Base-by-base conservation (phyloP, 345 rosid species). In the Brassica rapa region DNA sequence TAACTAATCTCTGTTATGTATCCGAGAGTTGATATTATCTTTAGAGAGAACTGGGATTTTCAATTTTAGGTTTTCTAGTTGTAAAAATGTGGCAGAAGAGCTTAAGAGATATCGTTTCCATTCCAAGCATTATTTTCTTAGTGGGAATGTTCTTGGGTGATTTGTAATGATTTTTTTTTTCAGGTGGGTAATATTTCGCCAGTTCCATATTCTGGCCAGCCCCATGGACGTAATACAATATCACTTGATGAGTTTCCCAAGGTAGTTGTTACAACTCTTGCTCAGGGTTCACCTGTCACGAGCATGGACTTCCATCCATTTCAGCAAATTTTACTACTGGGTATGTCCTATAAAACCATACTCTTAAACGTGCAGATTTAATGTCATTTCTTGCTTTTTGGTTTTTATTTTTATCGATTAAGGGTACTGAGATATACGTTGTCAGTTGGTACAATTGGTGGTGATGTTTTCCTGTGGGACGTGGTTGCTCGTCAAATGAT, bases 291-390 rank as follows among this genome's bases (percentile, higher is more conserved):
- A 71, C 81, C 87, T 69, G 91, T 86, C 66, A 89, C 76, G 87
- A 93, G 97, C 85, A 93, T 93, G 94, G 98, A 89, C 85, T 93
- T 93, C 77, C 97, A 93, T 82, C 97, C 97, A 0, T 37, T 82
- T 73, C 92, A 89, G 80, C 94, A 89, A 81, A 89, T 83, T 78
- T 76, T 91, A 62, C 94, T 93, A 73, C 89, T 93, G 15, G 94
- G 98, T 93, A 74, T 83, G 89, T 62, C 39, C 65, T 56, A 41
- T 55, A 16, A 61, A 68, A 43, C 70, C 59, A 8, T 27, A 27
- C 2, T 68, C 61, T 27, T n/a, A n/a, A 68, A 46, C 14, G 2
- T 66, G 64, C 63, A 56, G 12, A 51, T 79, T 73, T 62, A 24
- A 21, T 68, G 57, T 63, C 37, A 63, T 74, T 65, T 49, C 33